Evolutionary conservation across 331 rosid species (phyloP).

Genomic region (Acacia pycnantha): DNA sequence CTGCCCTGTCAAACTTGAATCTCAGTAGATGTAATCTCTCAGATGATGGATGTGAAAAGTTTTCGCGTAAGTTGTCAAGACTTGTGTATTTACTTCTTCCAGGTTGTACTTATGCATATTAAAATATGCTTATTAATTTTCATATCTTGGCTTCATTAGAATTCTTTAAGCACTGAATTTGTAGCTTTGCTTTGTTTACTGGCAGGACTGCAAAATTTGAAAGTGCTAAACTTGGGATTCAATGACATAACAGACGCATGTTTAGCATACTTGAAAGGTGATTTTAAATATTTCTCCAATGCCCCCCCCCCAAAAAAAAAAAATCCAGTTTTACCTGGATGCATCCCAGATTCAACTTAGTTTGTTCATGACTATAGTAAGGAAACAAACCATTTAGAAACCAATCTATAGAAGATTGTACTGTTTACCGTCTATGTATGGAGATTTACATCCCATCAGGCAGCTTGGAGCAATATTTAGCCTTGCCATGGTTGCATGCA

Average conservation of each 20-base stretch:
- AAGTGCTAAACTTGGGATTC: constrained; percentile 79
- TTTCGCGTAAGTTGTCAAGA: constrained; percentile 48
- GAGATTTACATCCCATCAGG: not conserved
- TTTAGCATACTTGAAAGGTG: constrained; percentile 82
- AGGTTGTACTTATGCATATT: not conserved
- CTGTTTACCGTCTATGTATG: not conserved
- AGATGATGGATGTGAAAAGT: constrained; percentile 51
- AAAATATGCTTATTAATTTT: not conserved
- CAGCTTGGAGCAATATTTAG: constrained; percentile 5
- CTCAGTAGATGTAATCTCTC: constrained; percentile 58
- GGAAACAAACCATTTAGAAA: not conserved
- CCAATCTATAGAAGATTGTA: not conserved
- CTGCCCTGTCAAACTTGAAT: constrained; percentile 54
- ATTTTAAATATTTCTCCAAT: constrained; percentile 13
- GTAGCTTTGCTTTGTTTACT: not conserved
- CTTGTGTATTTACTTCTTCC: not conserved
- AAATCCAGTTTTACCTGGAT: not conserved
- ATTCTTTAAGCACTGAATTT: not conserved
- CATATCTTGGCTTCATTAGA: not conserved
- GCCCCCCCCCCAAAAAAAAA: too few relatives aligned
- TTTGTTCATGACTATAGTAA: not conserved
- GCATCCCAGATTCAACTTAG: not conserved
- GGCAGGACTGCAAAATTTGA: constrained; percentile 72
- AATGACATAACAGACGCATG: constrained; percentile 66
- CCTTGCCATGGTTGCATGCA: constrained; percentile 17